Evolutionary conservation across 306 rosid genomes (phyloP).

Genomic region (Vicia sativa): DNA sequence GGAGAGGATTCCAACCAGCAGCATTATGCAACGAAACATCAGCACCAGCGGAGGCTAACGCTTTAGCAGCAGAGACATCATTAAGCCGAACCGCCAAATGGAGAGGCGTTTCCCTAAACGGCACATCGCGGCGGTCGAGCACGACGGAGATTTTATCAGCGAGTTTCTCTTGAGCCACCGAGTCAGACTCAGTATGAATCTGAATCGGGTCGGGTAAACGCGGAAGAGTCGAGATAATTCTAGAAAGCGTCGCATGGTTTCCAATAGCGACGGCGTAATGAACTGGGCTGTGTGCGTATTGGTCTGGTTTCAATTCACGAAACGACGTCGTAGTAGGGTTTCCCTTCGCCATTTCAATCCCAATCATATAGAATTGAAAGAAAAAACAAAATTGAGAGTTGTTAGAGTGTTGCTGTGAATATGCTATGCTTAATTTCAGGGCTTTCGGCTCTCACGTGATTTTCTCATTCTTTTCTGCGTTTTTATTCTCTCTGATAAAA

Average conservation of each 20-base stretch:
- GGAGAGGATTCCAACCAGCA: conserved; percentile 52
- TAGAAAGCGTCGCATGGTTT: conserved; percentile 63
- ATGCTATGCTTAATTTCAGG: conserved; percentile 15
- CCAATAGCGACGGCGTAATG: conserved; percentile 73
- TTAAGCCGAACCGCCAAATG: conserved; percentile 83
- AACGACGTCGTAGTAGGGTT: conserved; percentile 52
- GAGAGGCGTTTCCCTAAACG: conserved; percentile 79
- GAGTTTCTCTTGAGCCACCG: conserved; percentile 75
- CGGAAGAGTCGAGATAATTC: conserved; percentile 66
- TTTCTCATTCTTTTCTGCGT: not conserved
- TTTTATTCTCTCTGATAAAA: conserved; percentile 6
- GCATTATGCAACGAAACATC: conserved; percentile 56
- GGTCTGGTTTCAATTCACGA: conserved; percentile 55
- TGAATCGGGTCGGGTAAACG: conserved; percentile 68
- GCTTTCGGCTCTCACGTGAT: conserved; percentile 3
- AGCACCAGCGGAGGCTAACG: conserved; percentile 53
- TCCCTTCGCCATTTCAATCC: conserved; percentile 58
- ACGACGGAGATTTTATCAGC: conserved; percentile 70
- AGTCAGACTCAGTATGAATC: conserved; percentile 73
- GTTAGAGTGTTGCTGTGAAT: not conserved
- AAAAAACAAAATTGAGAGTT: too few relatives aligned
- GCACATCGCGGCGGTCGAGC: conserved; percentile 91
- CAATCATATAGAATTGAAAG: not conserved
- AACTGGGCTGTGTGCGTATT: conserved; percentile 74
- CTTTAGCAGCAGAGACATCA: conserved; percentile 48